Evolutionary conservation across 352 stramenopile species (phyloP).

Genomic region (Phytophthora gonapodyides): DNA sequence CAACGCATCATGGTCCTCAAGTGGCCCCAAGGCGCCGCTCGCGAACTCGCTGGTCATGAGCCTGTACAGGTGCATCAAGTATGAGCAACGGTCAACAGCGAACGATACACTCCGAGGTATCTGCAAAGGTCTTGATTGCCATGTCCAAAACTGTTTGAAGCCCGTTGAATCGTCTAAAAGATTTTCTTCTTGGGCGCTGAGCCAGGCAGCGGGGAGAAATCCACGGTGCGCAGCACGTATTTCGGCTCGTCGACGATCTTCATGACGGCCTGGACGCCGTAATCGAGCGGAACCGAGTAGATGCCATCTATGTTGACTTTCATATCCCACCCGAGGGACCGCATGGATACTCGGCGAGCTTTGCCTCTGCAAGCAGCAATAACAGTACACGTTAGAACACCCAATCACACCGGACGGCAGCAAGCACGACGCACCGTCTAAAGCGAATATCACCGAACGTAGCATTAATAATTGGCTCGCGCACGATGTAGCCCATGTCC

Average conservation of each 20-base stretch:
- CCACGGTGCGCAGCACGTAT: slow-evolving; percentile 84
- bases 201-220: slow-evolving; percentile 52
- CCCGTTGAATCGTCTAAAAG: slow-evolving; percentile 33
- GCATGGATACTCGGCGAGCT: slow-evolving; percentile 85
- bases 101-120: too few species aligned
- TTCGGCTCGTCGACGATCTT: slow-evolving; percentile 88
- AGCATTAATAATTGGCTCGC: slow-evolving; percentile 90
- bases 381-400: slow-evolving; percentile 4
- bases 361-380: slow-evolving; percentile 56
- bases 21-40: slow-evolving; percentile 45
- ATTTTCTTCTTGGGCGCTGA: slow-evolving; percentile 36
- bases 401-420: neutral
- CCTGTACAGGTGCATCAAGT: neutral
- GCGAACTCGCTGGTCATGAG: slow-evolving; percentile 21
- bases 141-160: slow-evolving; percentile 37
- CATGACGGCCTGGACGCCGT: slow-evolving; percentile 90
- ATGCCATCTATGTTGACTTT: slow-evolving; percentile 89
- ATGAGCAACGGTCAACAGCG: too few species aligned
- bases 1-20: slow-evolving; percentile 20
- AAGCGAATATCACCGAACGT: slow-evolving; percentile 91
- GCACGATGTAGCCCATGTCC: slow-evolving; percentile 88
- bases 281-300: slow-evolving; percentile 88
- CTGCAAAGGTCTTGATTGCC: slow-evolving; percentile 8
- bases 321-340: slow-evolving; percentile 90
- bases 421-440: slow-evolving; percentile 53